These are phyloP conservation scores for Pseudogymnoascus sp. DNA, from an alignment of 2,329 filamentous ascomycete species.

Conservation along the genomic window DNA sequence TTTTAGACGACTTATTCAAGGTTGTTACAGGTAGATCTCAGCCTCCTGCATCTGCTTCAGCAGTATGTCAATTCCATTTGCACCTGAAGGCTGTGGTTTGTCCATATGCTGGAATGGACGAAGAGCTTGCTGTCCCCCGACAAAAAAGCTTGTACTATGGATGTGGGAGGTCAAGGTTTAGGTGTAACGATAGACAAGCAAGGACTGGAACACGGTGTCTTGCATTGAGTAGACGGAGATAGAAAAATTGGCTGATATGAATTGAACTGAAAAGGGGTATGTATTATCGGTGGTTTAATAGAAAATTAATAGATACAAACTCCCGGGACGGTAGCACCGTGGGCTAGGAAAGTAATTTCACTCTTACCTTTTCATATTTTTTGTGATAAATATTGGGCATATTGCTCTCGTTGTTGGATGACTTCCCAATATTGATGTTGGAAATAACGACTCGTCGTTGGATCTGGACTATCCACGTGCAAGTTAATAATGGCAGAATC, in stretches of 20 bases:
- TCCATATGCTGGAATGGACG: neutral
- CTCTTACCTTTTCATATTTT: neutral
- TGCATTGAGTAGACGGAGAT: neutral
- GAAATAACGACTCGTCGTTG: neutral
- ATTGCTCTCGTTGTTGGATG: neutral
- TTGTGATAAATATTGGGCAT: neutral
- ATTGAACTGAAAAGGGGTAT: neutral
- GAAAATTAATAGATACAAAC: neutral
- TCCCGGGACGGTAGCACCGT: neutral
- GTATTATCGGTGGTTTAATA: neutral
- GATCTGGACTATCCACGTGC: neutral
- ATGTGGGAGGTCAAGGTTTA: neutral
- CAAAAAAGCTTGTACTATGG: neutral
- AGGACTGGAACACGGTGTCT: neutral
- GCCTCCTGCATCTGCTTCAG: neutral
- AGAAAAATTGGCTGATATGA: too few relatives aligned
- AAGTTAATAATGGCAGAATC: neutral
- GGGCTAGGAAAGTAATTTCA: neutral
- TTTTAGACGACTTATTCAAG: neutral
- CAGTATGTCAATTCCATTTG: neutral
- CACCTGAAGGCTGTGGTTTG: neutral
- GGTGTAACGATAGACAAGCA: neutral
- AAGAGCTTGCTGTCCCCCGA: neutral
- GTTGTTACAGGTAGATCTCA: neutral
- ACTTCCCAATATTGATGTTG: neutral